A percentile compares a stretch with the other conserved stretches of the same genome.
phyloP scores from a whole-genome alignment of 73 alveolate species.

The Paramecium sexaurelia region DNA sequence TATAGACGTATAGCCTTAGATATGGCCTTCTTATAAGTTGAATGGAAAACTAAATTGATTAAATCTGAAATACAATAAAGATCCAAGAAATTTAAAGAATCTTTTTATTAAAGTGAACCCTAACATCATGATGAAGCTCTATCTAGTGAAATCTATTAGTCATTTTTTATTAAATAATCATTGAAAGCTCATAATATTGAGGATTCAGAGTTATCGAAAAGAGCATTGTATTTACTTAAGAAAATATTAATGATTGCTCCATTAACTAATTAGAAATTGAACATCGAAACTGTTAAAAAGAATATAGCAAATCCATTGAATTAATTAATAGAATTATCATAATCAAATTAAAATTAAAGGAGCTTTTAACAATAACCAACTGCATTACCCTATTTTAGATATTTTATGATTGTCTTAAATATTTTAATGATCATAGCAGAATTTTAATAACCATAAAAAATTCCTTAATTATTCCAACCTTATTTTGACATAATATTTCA shows the following conservation, averaged over 20 bases:
- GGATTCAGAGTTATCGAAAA: not conserved
- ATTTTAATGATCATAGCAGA: not conserved
- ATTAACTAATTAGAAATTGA: conserved; percentile 2
- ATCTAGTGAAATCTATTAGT: conserved; percentile 26
- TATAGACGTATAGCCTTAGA: conserved; percentile 38
- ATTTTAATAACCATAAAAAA: not conserved
- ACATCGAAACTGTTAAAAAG: conserved; percentile 19
- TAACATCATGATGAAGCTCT: conserved; percentile 7
- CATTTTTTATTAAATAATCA: conserved; percentile 22
- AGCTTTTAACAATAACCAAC: not conserved
- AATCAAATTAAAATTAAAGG: not conserved
- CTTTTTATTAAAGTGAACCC: not conserved
- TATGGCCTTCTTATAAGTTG: conserved; percentile 50
- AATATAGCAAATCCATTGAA: not conserved
- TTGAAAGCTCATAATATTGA: not conserved
- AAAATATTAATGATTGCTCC: conserved; percentile 31
- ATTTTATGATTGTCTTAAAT: conserved; percentile 29
- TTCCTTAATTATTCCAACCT: not conserved
- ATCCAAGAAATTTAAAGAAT: not conserved
- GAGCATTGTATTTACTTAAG: conserved; percentile 36
- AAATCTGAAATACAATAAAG: not conserved
- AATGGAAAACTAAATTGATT: conserved; percentile 30
- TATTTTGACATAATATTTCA: not conserved
- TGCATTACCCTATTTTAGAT: conserved; percentile 20
- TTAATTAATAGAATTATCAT: not conserved